A percentile compares a stretch with the other conserved stretches of the same genome.
These are phyloP conservation scores for Colletotrichum sp. DNA, from an alignment of 2,329 filamentous ascomycete genomes.

Conservation along the genomic window DNA sequence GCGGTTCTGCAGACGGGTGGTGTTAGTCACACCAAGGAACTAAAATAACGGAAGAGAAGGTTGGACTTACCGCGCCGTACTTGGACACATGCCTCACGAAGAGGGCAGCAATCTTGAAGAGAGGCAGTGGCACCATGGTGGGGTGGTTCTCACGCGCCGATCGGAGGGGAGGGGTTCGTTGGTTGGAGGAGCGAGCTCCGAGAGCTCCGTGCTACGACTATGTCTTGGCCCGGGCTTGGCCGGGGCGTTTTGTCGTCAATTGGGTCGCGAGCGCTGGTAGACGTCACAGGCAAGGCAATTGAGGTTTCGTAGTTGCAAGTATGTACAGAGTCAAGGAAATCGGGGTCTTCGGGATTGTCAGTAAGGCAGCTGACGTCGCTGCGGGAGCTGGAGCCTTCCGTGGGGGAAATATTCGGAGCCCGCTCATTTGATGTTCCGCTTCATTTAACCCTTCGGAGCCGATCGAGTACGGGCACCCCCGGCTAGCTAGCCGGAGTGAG, in stretches of 20 bases:
- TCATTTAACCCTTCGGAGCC: background rate
- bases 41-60: background rate
- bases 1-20: constrained; percentile 55
- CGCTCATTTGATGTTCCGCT: constrained; percentile 21
- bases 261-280: background rate
- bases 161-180: background rate
- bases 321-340: background rate
- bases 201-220: constrained; percentile 6
- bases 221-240: constrained; percentile 14
- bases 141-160: background rate
- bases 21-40: background rate
- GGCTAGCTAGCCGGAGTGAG: background rate
- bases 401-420: constrained; percentile 1
- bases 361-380: background rate
- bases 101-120: constrained; percentile 71
- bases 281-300: background rate
- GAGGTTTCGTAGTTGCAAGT: background rate
- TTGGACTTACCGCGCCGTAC: constrained; percentile 68
- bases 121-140: constrained; percentile 67
- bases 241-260: background rate
- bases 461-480: constrained; percentile 2
- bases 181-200: constrained; percentile 15
- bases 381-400: background rate
- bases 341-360: background rate
- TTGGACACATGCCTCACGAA: constrained; percentile 72